Percentiles rank a stretch among this genome's conserved stretches.
phyloP scores from a whole-genome alignment of 2,329 filamentous ascomycete species.

The Emericellopsis cladophorae region DNA sequence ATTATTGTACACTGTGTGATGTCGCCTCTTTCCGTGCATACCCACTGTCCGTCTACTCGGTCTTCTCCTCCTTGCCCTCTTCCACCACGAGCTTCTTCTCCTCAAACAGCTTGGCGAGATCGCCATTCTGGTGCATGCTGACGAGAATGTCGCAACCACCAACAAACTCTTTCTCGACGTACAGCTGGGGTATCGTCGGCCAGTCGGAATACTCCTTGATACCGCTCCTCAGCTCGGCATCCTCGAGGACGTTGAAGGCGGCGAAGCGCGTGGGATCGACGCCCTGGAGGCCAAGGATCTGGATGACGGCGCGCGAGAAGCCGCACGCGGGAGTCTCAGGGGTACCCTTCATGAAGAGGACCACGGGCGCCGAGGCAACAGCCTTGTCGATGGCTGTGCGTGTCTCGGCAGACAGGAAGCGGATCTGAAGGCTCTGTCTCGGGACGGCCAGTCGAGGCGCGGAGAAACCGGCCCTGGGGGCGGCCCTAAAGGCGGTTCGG shows the following conservation, averaged over 20 bases:
- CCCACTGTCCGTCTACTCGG: neutral
- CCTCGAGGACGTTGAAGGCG: slow-evolving; percentile 96
- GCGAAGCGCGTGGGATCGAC: slow-evolving; percentile 93
- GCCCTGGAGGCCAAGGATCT: slow-evolving; percentile 88
- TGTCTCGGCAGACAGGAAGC: slow-evolving; percentile 71
- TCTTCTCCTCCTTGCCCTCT: slow-evolving; percentile 19
- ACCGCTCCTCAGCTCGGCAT: slow-evolving; percentile 72
- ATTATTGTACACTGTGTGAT: slow-evolving; percentile 10
- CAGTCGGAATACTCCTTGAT: slow-evolving; percentile 99
- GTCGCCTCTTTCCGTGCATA: no score
- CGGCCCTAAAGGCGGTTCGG: slow-evolving; percentile 3
- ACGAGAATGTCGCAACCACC: slow-evolving; percentile 97
- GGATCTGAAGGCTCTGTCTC: slow-evolving; percentile 27
- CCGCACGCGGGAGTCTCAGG: slow-evolving; percentile 93
- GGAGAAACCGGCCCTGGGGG: slow-evolving; percentile 10
- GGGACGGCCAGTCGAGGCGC: no score
- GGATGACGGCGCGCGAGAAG: slow-evolving; percentile 88
- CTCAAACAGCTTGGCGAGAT: slow-evolving; percentile 80
- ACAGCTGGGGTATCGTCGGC: slow-evolving; percentile 96
- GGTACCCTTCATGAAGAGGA: slow-evolving; percentile 99
- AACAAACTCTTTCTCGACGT: slow-evolving; percentile 89
- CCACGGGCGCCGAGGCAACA: slow-evolving; percentile 75
- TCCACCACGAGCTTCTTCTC: slow-evolving; percentile 72
- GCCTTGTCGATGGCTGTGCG: slow-evolving; percentile 81
- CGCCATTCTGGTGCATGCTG: slow-evolving; percentile 93